phyloP scores from a whole-genome alignment of 2,329 filamentous ascomycete genomes.

The Neofusicoccum kwambonambiense region DNA sequence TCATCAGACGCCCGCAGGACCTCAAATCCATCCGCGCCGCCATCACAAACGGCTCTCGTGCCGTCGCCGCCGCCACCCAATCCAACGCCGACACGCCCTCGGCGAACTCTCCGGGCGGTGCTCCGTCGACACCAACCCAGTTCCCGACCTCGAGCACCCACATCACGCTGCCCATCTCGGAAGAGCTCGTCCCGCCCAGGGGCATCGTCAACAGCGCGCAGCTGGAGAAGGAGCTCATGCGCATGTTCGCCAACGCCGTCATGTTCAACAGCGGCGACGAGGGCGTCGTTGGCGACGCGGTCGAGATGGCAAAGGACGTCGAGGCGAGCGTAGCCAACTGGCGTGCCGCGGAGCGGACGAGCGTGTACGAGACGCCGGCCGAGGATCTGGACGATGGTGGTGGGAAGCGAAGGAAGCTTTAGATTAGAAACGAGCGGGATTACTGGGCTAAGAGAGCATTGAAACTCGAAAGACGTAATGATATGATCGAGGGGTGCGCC shows the following conservation, averaged over 20 bases:
- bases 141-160: slow-evolving; percentile 6
- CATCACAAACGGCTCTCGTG: slow-evolving; percentile 52
- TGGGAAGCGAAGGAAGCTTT: slow-evolving; percentile 9
- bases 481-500: no score
- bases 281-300: slow-evolving; percentile 81
- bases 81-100: slow-evolving; percentile 59
- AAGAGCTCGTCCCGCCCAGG: slow-evolving; percentile 79
- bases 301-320: slow-evolving; percentile 86
- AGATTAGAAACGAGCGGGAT: neutral
- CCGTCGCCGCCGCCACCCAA: slow-evolving; percentile 56
- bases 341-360: slow-evolving; percentile 63
- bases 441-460: no score
- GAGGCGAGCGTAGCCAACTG: slow-evolving; percentile 75
- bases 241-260: slow-evolving; percentile 97
- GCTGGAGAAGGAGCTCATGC: slow-evolving; percentile 86
- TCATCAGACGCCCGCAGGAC: slow-evolving; percentile 53
- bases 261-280: slow-evolving; percentile 98
- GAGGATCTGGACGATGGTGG: slow-evolving; percentile 25
- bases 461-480: no score
- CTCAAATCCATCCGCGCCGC: slow-evolving; percentile 52
- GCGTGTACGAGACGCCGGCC: slow-evolving; percentile 14
- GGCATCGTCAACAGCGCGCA: slow-evolving; percentile 92
- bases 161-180: slow-evolving; percentile 60
- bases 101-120: slow-evolving; percentile 55
- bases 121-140: slow-evolving; percentile 29